These are phyloP conservation scores for Hyaloscypha finlandica DNA, from an alignment of 495 filamentous ascomycete species.

Conservation along the genomic window DNA sequence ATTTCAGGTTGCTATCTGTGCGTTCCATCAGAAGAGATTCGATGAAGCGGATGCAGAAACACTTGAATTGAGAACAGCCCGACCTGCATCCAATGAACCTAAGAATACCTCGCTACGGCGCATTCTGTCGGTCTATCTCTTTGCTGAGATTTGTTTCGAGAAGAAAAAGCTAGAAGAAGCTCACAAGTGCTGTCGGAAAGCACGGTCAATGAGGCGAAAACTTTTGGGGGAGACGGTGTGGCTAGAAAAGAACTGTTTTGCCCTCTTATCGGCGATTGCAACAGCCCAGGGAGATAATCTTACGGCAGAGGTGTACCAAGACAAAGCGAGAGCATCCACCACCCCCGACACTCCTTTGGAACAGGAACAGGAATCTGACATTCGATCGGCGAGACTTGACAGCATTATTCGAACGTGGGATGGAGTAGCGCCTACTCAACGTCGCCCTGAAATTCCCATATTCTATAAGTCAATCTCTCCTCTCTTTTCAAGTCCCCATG, in stretches of 20 bases:
- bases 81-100: neutral
- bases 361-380: too few species aligned
- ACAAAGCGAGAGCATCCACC: neutral
- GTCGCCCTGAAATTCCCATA: too few species aligned
- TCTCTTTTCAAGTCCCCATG: too few species aligned
- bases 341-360: neutral
- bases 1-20: neutral
- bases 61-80: neutral
- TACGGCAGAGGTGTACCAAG: neutral
- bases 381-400: too few species aligned
- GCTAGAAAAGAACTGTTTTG: neutral
- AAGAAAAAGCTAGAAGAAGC: neutral
- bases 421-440: too few species aligned
- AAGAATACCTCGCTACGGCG: neutral
- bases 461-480: too few species aligned
- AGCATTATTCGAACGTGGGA: too few species aligned
- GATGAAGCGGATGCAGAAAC: neutral
- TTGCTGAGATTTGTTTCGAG: neutral
- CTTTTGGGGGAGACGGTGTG: neutral
- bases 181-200: neutral
- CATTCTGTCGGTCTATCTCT: neutral
- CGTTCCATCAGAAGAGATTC: neutral
- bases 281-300: neutral
- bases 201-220: neutral
- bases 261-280: neutral